Base-by-base conservation (phyloP, 176 grass and related monocot genomes). In the Tillandsia leiboldiana region DNA sequence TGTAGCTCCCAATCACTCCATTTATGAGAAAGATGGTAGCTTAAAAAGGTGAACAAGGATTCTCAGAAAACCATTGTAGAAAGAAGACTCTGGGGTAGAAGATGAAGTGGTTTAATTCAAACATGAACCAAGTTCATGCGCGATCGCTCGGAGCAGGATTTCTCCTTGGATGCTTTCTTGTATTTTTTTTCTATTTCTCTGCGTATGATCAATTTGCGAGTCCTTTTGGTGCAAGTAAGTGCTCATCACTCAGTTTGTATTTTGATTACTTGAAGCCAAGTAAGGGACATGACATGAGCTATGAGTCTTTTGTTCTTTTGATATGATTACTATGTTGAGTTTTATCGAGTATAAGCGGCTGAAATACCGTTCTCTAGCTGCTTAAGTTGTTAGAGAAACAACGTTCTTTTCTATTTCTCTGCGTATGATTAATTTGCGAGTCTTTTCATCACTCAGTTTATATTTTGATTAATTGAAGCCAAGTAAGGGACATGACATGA, bases 121-220 rank as follows among this genome's bases (percentile, higher is more conserved):
- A 59, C 56, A 22, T 59, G n/a, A 22, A n/a, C 56, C n/a, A 15
- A 59, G 2, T 22, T 20, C 15, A 59, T 59, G 3, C 14, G 1
- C 56, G 22, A n/a, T 18, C 15, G 17, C 33, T 88, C 64, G 83
- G 90, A 54, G 63, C 79, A 0, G 83, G 72, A 0, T 93, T 93
- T 71, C 17, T 94, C 64, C 80, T 94, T 10, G 90, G 90, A 18
- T 94, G 88, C 86, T 94, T 89, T 84, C 74, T 89, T 26, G 86
- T 94, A 8, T 76, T 89, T 12, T 79, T 89, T 57, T 82, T 86
- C 0, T 94, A 94, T 82, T 89, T 89, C 86, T 78, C 90, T 11
- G 27, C 81, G 52, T 94, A 83, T 68, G 83, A 89, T 72, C 86
- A 84, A 79, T 88, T 89, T 66, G 27, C 83, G 12, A 89, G 56